Evolutionary conservation across 2,329 filamentous ascomycete species (phyloP).

Genomic region (Xylaria sp.): DNA sequence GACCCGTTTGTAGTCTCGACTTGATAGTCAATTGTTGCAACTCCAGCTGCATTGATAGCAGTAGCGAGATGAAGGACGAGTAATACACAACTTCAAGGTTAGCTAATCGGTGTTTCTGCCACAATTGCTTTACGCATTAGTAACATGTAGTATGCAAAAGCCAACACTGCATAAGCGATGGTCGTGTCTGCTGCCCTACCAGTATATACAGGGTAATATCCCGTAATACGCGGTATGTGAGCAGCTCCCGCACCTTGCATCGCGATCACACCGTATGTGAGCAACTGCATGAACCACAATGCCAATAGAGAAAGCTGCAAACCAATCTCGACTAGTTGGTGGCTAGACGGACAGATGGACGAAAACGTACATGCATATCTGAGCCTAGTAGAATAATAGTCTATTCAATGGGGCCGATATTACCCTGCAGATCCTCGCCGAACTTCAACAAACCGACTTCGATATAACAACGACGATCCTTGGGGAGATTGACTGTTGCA

Average conservation of each 20-base stretch:
- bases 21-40: not conserved
- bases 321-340: not conserved
- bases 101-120: not conserved
- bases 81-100: not conserved
- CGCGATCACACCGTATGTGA: not conserved
- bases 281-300: not conserved
- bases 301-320: not conserved
- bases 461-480: not conserved
- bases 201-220: not conserved
- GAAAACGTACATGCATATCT: not conserved
- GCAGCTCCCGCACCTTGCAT: not conserved
- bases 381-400: not conserved
- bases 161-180: not conserved
- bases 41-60: not conserved
- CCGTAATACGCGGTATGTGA: not conserved
- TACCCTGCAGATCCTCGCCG: not conserved
- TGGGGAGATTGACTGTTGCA: not conserved
- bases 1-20: not conserved
- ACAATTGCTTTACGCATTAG: not conserved
- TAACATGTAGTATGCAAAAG: not conserved
- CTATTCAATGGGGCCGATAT: not conserved
- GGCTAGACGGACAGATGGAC: too few species aligned
- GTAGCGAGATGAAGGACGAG: not conserved
- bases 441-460: not conserved
- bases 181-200: not conserved